Percentiles rank a stretch among this genome's conserved stretches.
Evolutionary conservation across 2,329 filamentous ascomycete genomes (phyloP).

Genomic region (Colletotrichum magnum): DNA sequence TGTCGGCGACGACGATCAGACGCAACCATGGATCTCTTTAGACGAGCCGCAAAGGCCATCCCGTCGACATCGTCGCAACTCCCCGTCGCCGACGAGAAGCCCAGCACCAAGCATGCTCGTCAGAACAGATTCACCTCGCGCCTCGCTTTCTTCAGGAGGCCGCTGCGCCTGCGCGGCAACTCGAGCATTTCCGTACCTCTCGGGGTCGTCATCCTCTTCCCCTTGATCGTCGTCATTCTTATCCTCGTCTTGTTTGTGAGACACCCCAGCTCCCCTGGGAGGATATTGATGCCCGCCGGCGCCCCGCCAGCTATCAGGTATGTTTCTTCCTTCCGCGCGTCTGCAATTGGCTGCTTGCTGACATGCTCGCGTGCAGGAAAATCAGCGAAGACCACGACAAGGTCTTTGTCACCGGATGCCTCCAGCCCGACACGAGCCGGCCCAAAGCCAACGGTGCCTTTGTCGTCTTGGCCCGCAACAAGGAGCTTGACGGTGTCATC

Average conservation of each 20-base stretch:
- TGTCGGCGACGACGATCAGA: conserved; percentile 33
- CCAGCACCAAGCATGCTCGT: conserved; percentile 50
- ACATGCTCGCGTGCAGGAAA: conserved; percentile 70
- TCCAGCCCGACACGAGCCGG: conserved; percentile 82
- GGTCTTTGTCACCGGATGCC: conserved; percentile 92
- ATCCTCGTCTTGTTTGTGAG: conserved; percentile 91
- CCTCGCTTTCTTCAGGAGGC: conserved; percentile 86
- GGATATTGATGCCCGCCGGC: conserved; percentile 89
- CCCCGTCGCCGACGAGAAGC: conserved; percentile 67
- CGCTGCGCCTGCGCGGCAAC: conserved; percentile 90
- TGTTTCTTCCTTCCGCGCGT: conserved; percentile 46
- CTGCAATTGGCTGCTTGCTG: conserved; percentile 8
- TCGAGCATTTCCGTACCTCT: conserved; percentile 93
- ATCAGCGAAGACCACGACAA: conserved; percentile 98
- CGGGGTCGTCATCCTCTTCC: conserved; percentile 93
- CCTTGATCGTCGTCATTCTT: conserved; percentile 89
- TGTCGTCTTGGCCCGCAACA: conserved; percentile 94
- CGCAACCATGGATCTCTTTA: conserved; percentile 69
- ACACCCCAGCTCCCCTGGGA: conserved; percentile 86
- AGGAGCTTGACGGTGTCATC: conserved; percentile 95
- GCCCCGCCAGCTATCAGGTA: conserved; percentile 92
- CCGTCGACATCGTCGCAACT: conserved; percentile 58
- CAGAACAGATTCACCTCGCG: conserved; percentile 61
- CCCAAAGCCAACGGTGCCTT: conserved; percentile 95
- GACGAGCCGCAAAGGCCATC: conserved; percentile 67